A percentile compares a stretch with the other conserved stretches of the same genome.
Evolutionary conservation across 208 protist genomes (phyloP).

Genomic region (Phytomonas serpens): DNA sequence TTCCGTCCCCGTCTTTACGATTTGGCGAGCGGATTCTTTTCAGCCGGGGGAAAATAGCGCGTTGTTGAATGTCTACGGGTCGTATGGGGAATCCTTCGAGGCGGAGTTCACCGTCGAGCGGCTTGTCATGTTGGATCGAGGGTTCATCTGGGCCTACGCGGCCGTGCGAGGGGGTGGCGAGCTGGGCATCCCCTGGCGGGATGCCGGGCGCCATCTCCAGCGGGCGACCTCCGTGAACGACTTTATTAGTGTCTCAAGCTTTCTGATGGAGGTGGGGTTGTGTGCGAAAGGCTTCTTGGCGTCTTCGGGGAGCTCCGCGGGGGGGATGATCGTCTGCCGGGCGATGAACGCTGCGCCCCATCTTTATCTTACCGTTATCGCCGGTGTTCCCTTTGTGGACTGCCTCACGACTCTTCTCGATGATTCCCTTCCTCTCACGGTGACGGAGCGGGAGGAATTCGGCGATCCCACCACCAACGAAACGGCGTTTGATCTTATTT

Average conservation of each 20-base stretch:
- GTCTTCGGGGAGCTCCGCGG: constrained; percentile 63
- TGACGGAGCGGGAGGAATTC: constrained; percentile 84
- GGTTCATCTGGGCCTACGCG: constrained; percentile 65
- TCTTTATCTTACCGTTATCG: constrained; percentile 44
- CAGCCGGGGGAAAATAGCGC: constrained; percentile 21
- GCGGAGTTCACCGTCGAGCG: constrained; percentile 39
- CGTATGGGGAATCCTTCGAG: constrained; percentile 65
- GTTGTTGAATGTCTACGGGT: constrained; percentile 66
- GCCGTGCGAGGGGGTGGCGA: constrained; percentile 85
- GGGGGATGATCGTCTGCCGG: constrained; percentile 73
- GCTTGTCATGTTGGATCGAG: constrained; percentile 66
- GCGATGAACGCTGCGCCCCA: constrained; percentile 53
- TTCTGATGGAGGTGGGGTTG: constrained; percentile 40
- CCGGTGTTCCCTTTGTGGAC: constrained; percentile 85
- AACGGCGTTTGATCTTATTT: constrained; percentile 55
- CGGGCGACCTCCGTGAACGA: constrained; percentile 77
- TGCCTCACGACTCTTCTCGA: constrained; percentile 79
- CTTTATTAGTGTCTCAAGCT: constrained; percentile 53
- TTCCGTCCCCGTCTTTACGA: constrained; percentile 37
- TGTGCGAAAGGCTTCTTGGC: constrained; percentile 32
- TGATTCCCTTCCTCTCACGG: constrained; percentile 54
- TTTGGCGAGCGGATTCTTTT: constrained; percentile 21
- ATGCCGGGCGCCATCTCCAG: constrained; percentile 43
- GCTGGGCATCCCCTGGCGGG: constrained; percentile 63
- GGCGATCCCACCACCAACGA: constrained; percentile 68